phyloP scores from a whole-genome alignment of 495 filamentous ascomycete genomes.

The Tuber calosporum region DNA sequence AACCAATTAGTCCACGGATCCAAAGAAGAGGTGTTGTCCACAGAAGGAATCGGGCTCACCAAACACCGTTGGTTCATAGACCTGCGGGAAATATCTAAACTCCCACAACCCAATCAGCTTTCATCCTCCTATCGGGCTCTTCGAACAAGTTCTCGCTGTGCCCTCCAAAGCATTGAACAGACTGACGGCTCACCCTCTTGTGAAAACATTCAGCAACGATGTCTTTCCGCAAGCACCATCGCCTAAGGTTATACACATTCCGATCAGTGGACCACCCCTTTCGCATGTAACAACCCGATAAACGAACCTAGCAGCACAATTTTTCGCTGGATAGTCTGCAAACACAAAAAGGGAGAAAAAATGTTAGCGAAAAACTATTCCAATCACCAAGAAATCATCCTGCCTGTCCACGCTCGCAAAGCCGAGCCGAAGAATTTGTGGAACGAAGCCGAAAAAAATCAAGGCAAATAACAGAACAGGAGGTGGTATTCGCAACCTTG shows the following conservation, averaged over 20 bases:
- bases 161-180: conserved; percentile 7
- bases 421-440: background rate
- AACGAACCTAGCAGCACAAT: conserved; percentile 75
- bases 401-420: conserved; percentile 5
- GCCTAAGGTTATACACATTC: conserved; percentile 52
- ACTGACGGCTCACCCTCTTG: conserved; percentile 66
- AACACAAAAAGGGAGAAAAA: conserved; percentile 13
- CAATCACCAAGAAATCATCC: background rate
- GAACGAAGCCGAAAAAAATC: conserved; percentile 6
- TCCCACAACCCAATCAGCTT: conserved; percentile 17
- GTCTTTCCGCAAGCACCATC: conserved; percentile 98
- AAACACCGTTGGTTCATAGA: conserved; percentile 98
- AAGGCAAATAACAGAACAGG: conserved; percentile 15
- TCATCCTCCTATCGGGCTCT: background rate
- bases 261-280: conserved; percentile 38
- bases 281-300: background rate
- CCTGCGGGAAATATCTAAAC: conserved; percentile 86
- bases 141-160: background rate
- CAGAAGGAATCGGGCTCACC: conserved; percentile 46
- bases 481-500: conserved; percentile 40
- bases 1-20: conserved; percentile 39
- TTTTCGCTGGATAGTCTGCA: conserved; percentile 83
- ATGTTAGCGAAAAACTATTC: conserved; percentile 23
- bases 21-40: conserved; percentile 3
- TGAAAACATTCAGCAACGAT: conserved; percentile 94